Conservation (phyloP, 2,329 filamentous ascomycete species). For the Myriangium duriaei region DNA sequence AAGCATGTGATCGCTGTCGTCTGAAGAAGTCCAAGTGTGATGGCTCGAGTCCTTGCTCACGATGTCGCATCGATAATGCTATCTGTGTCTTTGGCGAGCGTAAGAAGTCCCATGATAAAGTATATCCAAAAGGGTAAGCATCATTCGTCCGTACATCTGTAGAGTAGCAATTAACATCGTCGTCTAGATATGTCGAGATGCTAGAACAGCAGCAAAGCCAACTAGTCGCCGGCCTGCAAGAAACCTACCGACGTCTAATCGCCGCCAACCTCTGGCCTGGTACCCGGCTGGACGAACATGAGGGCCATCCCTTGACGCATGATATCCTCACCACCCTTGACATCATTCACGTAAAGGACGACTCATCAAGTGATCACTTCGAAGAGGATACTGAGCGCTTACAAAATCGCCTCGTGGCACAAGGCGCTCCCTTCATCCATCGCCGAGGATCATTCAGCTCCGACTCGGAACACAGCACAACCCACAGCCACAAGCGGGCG, state of each 20-base stretch:
- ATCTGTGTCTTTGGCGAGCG: conserved; percentile 54
- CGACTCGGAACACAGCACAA: conserved; percentile 43
- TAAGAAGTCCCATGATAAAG: conserved; percentile 54
- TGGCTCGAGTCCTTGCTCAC: conserved; percentile 46
- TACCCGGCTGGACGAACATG: conserved; percentile 37
- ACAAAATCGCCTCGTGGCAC: conserved; percentile 42
- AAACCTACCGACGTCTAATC: conserved; percentile 43
- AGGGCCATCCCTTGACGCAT: conserved; percentile 49
- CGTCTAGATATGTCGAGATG: conserved; percentile 49
- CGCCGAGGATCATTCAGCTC: conserved; percentile 44
- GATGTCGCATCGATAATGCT: conserved; percentile 51
- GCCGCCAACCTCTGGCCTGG: conserved; percentile 45
- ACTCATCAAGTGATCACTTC: conserved; percentile 37
- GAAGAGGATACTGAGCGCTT: conserved; percentile 46
- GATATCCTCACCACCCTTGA: conserved; percentile 49
- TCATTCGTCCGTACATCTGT: too few species aligned
- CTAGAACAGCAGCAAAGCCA: conserved; percentile 53
- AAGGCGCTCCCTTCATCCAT: conserved; percentile 37
- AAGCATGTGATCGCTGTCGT: conserved; percentile 53
- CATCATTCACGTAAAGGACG: conserved; percentile 40
- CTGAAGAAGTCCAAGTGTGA: conserved; percentile 59
- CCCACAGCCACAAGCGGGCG: conserved; percentile 21
- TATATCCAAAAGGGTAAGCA: conserved; percentile 52
- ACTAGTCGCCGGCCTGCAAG: conserved; percentile 48
- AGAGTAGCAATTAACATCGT: too few species aligned